phyloP scores from a whole-genome alignment of 73 alveolate species.

The Symbiodinium pilosum region DNA sequence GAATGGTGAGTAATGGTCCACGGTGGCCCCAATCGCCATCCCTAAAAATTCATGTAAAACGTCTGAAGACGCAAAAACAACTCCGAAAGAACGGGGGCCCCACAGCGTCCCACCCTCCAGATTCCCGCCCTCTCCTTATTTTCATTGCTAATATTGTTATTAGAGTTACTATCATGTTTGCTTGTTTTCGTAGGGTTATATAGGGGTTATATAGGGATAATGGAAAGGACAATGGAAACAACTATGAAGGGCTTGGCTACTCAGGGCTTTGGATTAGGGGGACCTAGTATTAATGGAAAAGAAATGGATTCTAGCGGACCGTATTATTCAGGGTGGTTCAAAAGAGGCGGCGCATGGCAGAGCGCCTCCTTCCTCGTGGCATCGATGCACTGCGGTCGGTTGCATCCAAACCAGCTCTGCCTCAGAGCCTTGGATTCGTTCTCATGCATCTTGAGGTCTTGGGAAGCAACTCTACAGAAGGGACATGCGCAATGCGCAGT shows the following conservation, averaged over 20 bases:
- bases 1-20: too few relatives aligned
- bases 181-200: not conserved
- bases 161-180: not conserved
- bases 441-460: too few relatives aligned
- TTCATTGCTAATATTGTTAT: not conserved
- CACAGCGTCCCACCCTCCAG: not conserved
- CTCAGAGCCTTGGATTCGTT: not conserved
- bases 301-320: too few relatives aligned
- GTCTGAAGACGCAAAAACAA: too few relatives aligned
- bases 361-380: not conserved
- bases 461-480: not conserved
- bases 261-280: too few relatives aligned
- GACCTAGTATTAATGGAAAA: too few relatives aligned
- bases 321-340: too few relatives aligned
- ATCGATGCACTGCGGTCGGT: not conserved
- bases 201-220: not conserved
- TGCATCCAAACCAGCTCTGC: conserved; percentile 8
- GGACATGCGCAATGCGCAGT: not conserved
- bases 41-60: not conserved
- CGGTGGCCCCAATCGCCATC: too few relatives aligned
- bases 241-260: not conserved
- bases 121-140: not conserved
- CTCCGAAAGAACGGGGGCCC: not conserved
- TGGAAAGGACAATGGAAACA: not conserved
- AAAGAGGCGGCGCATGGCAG: not conserved